Base-by-base conservation (phyloP, 441 rosid species). In the Adansonia grandidieri region DNA sequence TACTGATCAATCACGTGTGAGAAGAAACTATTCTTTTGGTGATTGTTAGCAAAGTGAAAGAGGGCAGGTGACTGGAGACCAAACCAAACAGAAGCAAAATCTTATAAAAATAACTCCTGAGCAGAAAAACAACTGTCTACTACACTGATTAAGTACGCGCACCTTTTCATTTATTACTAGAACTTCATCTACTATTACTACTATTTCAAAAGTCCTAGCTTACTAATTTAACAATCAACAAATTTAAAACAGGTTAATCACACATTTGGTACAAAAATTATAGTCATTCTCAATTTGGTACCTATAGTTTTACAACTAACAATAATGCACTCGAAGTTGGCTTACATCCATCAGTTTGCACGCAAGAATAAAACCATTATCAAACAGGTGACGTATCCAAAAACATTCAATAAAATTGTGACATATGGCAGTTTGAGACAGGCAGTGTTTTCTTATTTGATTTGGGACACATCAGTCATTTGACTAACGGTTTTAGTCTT, bases 61-160 rank as follows among this genome's bases (percentile, higher is more conserved):
- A 51, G 57, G 57, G 17, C 45, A 14, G 15, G 47, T 32, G 68
- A 14, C 45, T 1, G 15, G 45, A 28, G 48, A 54, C n/a, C 42
- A 37, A 37, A 32, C 24, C 62, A 71, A 71, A 71, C 17, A 10
- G 63, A 37, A 54, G 50, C 75, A 9, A 56, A 19, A 50, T 50
- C 57, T 68, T 47, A 7, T 42, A 42, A n/a, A 13, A 42, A 20
- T 9, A 11, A 60, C 64, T 60, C 17, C 4, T 51, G 17, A 20
- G 42, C 40, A 45, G 54, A 69, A 47, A 22, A 69, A 20, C 10
- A 45, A 10, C 5, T 48, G 10, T 24, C 72, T 68, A 45, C 42
- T 20, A 66, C 6, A 45, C n/a, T 45, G 54, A 19, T 19, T 1
- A 44, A 9, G 37, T 45, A 47, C 3, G 9, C 57, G 22, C 7